phyloP scores from a whole-genome alignment of 2,329 filamentous ascomycete genomes.

The Colletotrichum lini region DNA sequence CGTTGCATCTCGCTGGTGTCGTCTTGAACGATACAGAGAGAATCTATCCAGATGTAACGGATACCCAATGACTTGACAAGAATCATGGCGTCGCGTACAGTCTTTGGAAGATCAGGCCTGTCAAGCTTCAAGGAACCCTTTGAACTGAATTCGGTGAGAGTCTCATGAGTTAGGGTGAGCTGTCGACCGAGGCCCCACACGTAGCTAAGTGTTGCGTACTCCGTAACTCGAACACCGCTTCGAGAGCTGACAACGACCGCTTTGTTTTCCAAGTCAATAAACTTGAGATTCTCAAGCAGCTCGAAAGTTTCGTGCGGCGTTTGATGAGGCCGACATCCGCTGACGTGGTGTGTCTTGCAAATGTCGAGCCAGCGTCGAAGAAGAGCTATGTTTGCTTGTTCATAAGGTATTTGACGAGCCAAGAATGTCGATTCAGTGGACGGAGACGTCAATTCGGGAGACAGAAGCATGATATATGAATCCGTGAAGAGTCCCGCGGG shows the following conservation, averaged over 20 bases:
- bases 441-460: too few relatives aligned
- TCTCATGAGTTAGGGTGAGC: not conserved
- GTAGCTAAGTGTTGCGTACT: slow-evolving; percentile 11
- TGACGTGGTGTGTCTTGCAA: not conserved
- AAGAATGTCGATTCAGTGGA: not conserved
- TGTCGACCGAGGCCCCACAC: not conserved
- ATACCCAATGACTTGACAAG: not conserved
- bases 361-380: slow-evolving; percentile 5
- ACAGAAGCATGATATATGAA: too few relatives aligned
- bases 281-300: slow-evolving; percentile 2
- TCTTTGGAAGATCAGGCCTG: not conserved
- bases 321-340: not conserved
- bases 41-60: not conserved
- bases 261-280: not conserved
- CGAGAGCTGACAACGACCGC: not conserved
- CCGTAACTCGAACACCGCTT: not conserved
- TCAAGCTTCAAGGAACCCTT: not conserved
- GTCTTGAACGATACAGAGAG: not conserved
- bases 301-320: not conserved
- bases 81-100: not conserved
- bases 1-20: not conserved
- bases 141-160: not conserved
- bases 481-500: too few relatives aligned
- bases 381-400: not conserved
- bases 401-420: not conserved